A percentile compares a stretch with the other conserved stretches of the same genome.
Conservation (phyloP, 345 rosid genomes). For the Rhizophora mangle region DNA sequence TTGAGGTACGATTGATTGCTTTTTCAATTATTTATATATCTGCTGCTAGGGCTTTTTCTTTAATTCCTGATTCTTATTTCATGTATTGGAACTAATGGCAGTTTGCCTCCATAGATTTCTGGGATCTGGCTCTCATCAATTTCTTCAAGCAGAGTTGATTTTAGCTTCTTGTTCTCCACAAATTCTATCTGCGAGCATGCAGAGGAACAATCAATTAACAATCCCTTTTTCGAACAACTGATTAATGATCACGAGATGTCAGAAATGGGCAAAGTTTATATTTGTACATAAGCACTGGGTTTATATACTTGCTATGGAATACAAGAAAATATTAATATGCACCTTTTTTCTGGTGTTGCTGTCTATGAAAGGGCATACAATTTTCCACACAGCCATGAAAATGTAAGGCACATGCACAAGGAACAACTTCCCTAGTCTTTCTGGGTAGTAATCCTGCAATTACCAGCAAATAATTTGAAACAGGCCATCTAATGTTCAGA, state of each 20-base stretch:
- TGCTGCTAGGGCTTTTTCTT: neutral
- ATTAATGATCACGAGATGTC: neutral
- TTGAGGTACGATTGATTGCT: no score
- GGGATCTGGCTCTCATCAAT: slow-evolving; percentile 56
- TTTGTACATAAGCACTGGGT: neutral
- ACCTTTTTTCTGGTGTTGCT: slow-evolving; percentile 41
- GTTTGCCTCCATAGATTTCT: slow-evolving; percentile 39
- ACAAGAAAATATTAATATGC: neutral
- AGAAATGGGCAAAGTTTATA: neutral
- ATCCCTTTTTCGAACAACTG: neutral
- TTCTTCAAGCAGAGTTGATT: slow-evolving; percentile 43
- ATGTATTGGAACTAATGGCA: slow-evolving; percentile 20
- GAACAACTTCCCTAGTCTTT: slow-evolving; percentile 42
- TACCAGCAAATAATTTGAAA: neutral
- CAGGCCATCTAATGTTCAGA: no score
- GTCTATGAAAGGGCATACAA: slow-evolving; percentile 42
- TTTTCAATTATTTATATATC: neutral
- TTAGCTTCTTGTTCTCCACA: slow-evolving; percentile 38
- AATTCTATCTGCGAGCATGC: slow-evolving; percentile 37
- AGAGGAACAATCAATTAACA: neutral
- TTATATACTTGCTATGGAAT: neutral
- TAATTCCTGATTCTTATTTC: neutral
- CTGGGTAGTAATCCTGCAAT: slow-evolving; percentile 51
- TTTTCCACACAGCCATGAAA: slow-evolving; percentile 39
- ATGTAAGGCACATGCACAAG: slow-evolving; percentile 37